Conservation (phyloP, 2,329 filamentous ascomycete species). For the Drechslerella stenobrocha region DNA sequence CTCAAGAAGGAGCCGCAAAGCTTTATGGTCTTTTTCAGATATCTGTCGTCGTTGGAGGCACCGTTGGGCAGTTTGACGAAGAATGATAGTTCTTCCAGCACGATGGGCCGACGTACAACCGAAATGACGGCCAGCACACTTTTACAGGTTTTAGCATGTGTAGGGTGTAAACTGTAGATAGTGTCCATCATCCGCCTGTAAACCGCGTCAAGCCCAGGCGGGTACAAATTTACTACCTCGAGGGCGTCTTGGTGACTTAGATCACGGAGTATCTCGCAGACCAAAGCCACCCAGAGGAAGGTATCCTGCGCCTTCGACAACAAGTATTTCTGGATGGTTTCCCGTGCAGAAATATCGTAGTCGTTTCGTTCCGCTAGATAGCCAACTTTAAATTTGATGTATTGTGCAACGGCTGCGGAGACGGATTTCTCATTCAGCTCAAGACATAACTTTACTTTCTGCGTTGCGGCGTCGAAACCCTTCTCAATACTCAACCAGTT, state of each 20-base stretch:
- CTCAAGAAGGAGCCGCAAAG: constrained; percentile 57
- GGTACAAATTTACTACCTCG: constrained; percentile 54
- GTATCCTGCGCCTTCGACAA: constrained; percentile 55
- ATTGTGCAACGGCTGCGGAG: constrained; percentile 55
- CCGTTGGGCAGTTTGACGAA: constrained; percentile 1
- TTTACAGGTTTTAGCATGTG: constrained; percentile 54
- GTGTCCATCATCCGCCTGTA: constrained; percentile 57
- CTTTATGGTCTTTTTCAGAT: constrained; percentile 51
- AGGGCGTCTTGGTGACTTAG: constrained; percentile 52
- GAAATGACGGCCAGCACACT: constrained; percentile 55
- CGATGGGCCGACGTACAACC: constrained; percentile 3
- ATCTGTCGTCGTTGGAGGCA: constrained; percentile 49
- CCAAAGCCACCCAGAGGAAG: constrained; percentile 60
- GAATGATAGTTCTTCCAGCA: constrained; percentile 6
- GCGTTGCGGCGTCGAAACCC: constrained; percentile 49
- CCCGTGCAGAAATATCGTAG: constrained; percentile 50
- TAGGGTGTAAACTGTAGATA: constrained; percentile 53
- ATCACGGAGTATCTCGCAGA: constrained; percentile 55
- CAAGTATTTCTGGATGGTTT: constrained; percentile 52
- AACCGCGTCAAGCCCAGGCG: constrained; percentile 55
- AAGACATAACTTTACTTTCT: constrained; percentile 54
- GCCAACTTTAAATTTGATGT: constrained; percentile 55
- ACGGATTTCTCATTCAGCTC: constrained; percentile 56
- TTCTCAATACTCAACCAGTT: constrained; percentile 56
- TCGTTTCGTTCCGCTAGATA: constrained; percentile 52